Percentiles rank a stretch among this genome's conserved stretches.
Conservation (phyloP, 306 rosid genomes). For the Benincasa hispida region DNA sequence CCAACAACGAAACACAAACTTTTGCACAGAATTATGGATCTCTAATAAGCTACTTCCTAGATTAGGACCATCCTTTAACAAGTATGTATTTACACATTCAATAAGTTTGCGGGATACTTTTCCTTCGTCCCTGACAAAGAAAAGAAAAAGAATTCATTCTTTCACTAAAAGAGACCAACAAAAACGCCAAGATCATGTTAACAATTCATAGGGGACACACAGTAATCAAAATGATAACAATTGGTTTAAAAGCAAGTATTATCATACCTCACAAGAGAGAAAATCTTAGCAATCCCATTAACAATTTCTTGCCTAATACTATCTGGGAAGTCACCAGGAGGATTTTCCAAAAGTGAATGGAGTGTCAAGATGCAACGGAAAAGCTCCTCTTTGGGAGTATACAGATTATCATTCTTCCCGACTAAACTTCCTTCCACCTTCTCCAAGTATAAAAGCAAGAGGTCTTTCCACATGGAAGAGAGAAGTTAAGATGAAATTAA, state of each 20-base stretch:
- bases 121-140: slow-evolving; percentile 65
- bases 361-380: slow-evolving; percentile 71
- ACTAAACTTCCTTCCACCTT: slow-evolving; percentile 46
- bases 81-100: slow-evolving; percentile 71
- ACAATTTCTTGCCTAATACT: slow-evolving; percentile 47
- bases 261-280: slow-evolving; percentile 51
- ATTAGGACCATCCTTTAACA: slow-evolving; percentile 90
- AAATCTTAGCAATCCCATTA: slow-evolving; percentile 49
- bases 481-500: slow-evolving; percentile 3
- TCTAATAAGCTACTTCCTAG: slow-evolving; percentile 45
- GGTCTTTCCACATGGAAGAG: slow-evolving; percentile 30
- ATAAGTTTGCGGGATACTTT: slow-evolving; percentile 75
- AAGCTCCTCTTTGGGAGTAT: slow-evolving; percentile 68
- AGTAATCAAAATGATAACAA: not conserved
- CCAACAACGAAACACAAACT: slow-evolving; percentile 76
- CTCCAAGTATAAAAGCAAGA: slow-evolving; percentile 55
- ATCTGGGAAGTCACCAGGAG: slow-evolving; percentile 71
- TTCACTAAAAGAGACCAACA: not conserved
- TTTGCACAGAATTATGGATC: slow-evolving; percentile 63
- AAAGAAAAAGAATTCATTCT: slow-evolving; percentile 9
- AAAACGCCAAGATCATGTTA: not conserved
- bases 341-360: slow-evolving; percentile 72
- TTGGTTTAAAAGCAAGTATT: not conserved
- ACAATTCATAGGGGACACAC: not conserved
- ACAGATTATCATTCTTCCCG: slow-evolving; percentile 35